Base-by-base conservation (phyloP, 345 rosid genomes). In the Cochlearia excelsa region DNA sequence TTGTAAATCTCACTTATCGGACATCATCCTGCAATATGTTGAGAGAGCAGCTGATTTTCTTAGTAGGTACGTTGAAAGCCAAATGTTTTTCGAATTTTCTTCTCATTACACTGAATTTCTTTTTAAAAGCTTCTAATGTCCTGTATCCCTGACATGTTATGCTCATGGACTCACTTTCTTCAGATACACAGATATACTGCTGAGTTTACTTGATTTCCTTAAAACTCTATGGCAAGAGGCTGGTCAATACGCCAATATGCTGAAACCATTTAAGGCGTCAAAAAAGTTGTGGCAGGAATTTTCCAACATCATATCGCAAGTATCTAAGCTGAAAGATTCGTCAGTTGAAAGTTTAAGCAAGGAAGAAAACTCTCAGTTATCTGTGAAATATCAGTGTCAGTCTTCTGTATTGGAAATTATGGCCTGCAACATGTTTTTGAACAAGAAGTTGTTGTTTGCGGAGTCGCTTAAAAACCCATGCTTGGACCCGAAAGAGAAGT, bases 171-270 rank as follows among this genome's bases (percentile, higher is more conserved):
- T 65, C 39, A 38, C 59, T 42, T 59, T 73, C 69, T 78, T 51
- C 91, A 93, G 99, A 69, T 76, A 81, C 65, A 79, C 94, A 5
- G 48, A 70, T 41, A 41, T 77, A 50, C 73, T 87, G 72, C 79
- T 87, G 65, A 57, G 67, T 71, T 61, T 82, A 49, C 80, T 89
- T 58, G 73, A 79, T 69, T 79, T 93, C 75, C 77, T 93, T 40
- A 93, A 85, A 84, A 75, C 91, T 46, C 73, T 85, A 75, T 93
- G 99, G 97, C 89, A 87, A 76, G 95, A 91, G 64, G 97, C 92
- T 74, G 85, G 72, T 58, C 90, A 77, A 16, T 89, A 83, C 65
- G 68, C 65, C 1, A 48, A 68, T 61, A 63, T 85, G 54, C 56
- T 87, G 79, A 87, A 84, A 40, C 50, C 59, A 50, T 61, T 93